Conservation (phyloP, 2,329 filamentous ascomycete species). For the Sordariomycetes sp. region DNA sequence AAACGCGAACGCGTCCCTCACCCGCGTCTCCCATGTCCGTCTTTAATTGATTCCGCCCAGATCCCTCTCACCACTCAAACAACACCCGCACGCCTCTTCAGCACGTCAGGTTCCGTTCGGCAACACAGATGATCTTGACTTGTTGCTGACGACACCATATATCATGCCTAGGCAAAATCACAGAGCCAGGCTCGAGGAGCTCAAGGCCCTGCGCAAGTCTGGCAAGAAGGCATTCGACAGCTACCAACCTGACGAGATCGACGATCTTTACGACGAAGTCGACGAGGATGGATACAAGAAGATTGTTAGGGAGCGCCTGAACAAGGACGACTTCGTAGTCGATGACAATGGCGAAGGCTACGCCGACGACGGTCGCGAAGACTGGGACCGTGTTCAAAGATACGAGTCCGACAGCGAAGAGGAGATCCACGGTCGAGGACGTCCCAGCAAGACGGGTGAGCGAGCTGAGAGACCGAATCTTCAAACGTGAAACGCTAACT, state of each 20-base stretch:
- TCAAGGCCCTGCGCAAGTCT: slow-evolving; percentile 73
- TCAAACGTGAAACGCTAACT: neutral
- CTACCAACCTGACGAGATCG: slow-evolving; percentile 79
- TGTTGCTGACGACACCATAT: neutral
- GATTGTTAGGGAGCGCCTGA: slow-evolving; percentile 77
- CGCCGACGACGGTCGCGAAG: slow-evolving; percentile 90
- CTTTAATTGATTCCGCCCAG: slow-evolving; percentile 3
- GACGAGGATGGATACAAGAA: slow-evolving; percentile 98
- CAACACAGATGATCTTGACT: neutral
- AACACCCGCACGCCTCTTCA: neutral
- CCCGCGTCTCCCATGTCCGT: neutral
- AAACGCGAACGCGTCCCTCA: slow-evolving; percentile 4
- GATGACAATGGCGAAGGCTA: slow-evolving; percentile 98
- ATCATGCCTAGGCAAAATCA: slow-evolving; percentile 26
- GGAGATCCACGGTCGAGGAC: slow-evolving; percentile 28
- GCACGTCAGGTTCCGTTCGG: neutral
- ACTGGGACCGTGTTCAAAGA: slow-evolving; percentile 69
- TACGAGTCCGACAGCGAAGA: slow-evolving; percentile 67
- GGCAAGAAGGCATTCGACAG: slow-evolving; percentile 86
- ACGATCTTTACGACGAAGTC: slow-evolving; percentile 87
- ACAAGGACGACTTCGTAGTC: slow-evolving; percentile 95
- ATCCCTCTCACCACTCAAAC: neutral
- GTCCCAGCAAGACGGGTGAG: slow-evolving; percentile 42
- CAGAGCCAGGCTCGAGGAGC: slow-evolving; percentile 59
- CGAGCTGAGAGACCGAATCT: neutral